A percentile compares a stretch with the other conserved stretches of the same genome.
Evolutionary conservation across 2,329 filamentous ascomycete species (phyloP).

Genomic region (Pleurostoma richardsiae): DNA sequence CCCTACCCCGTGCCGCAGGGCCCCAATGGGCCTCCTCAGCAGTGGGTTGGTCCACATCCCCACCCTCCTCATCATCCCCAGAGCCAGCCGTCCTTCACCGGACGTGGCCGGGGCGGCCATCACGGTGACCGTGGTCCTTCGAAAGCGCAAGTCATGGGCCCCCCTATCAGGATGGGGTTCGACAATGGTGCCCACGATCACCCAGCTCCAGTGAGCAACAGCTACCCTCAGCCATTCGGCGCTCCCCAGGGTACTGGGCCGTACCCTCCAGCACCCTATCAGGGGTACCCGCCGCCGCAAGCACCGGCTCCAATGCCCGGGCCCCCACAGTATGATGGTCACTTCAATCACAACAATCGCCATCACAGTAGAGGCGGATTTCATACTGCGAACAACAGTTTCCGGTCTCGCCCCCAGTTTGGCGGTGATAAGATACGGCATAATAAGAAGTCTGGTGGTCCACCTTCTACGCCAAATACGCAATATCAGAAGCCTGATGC

Average conservation of each 20-base stretch:
- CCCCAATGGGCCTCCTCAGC: conserved; percentile 28
- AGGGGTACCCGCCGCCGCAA: conserved; percentile 30
- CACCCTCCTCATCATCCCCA: conserved; percentile 19
- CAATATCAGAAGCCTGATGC: conserved; percentile 47
- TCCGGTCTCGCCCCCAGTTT: conserved; percentile 26
- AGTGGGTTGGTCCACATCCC: conserved; percentile 29
- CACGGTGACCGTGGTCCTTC: conserved; percentile 30
- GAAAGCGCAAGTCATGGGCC: conserved; percentile 41
- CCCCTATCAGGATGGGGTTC: conserved; percentile 50
- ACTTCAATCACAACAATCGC: conserved; percentile 27
- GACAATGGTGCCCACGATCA: conserved; percentile 34
- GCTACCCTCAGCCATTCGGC: conserved; percentile 29
- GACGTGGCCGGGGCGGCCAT: conserved; percentile 33
- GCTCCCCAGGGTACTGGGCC: conserved; percentile 15
- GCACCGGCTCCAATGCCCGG: conserved; percentile 19
- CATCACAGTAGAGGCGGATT: conserved; percentile 32
- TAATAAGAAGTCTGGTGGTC: conserved; percentile 24
- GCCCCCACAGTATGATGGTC: conserved; percentile 19
- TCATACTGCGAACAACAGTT: conserved; percentile 19
- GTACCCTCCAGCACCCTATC: conserved; percentile 23
- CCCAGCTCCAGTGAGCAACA: conserved; percentile 39
- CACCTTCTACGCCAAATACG: conserved; percentile 16
- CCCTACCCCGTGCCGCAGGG: conserved; percentile 24
- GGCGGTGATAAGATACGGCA: conserved; percentile 30
- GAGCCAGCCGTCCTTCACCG: conserved; percentile 28